Conservation (phyloP, 768 basidiomycete genomes). For the Phlebiopsis flavidoalba region DNA sequence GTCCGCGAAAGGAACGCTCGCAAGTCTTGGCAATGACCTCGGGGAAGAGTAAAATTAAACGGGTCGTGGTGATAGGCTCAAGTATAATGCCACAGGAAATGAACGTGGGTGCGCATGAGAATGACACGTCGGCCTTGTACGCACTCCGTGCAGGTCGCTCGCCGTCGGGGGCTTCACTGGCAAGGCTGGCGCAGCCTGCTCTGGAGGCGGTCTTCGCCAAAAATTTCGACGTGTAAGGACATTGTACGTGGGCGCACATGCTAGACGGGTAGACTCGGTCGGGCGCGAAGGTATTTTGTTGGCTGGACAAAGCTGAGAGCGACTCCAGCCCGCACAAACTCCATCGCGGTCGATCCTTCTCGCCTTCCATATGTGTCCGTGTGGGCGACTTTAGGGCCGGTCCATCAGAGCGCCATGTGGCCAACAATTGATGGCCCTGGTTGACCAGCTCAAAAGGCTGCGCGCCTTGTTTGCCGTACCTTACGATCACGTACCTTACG, state of each 20-base stretch:
- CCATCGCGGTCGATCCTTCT: neutral
- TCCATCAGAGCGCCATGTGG: neutral
- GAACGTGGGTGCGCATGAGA: neutral
- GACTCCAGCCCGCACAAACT: neutral
- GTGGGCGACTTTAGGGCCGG: slow-evolving; percentile 3
- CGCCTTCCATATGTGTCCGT: neutral
- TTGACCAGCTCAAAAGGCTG: neutral
- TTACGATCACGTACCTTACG: neutral
- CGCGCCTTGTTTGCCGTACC: neutral
- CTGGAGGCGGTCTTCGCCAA: neutral
- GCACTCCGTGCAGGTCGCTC: neutral
- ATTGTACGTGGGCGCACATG: neutral
- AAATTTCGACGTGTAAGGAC: neutral
- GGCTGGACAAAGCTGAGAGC: neutral
- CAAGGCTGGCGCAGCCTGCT: neutral
- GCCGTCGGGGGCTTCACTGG: neutral
- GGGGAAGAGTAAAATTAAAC: neutral
- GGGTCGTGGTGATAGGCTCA: neutral
- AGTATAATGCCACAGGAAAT: neutral
- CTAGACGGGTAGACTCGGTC: neutral
- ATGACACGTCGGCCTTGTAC: neutral
- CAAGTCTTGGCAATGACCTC: neutral
- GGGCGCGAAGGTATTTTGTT: neutral
- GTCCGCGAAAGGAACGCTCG: neutral
- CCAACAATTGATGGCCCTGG: neutral